Conservation (phyloP, 225 moss, liverwort and hornwort genomes). For the Antitrichia curtipendula region DNA sequence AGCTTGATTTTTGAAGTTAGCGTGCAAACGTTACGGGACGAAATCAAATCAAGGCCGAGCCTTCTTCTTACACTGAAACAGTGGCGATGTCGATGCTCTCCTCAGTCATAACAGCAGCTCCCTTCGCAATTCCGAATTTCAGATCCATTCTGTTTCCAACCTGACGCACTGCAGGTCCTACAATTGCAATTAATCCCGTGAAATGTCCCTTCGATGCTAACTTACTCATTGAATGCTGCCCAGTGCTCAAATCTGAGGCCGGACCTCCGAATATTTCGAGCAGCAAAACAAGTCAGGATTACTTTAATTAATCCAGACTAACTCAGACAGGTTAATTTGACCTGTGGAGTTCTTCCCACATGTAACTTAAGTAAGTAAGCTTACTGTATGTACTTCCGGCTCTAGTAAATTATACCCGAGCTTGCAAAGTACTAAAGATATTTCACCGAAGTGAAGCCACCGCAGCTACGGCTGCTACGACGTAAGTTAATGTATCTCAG, state of each 20-base stretch:
- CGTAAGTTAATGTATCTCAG: background rate
- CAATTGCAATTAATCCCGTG: background rate
- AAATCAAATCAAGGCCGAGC: too few relatives aligned
- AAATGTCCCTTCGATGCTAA: background rate
- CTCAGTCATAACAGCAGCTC: too few relatives aligned
- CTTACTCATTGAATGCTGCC: background rate
- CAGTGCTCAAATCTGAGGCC: background rate
- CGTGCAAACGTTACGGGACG: accelerated
- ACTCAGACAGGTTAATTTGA: background rate
- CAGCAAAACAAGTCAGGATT: background rate
- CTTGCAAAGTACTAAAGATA: background rate
- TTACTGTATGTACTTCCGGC: background rate
- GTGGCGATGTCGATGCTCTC: background rate
- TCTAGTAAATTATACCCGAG: background rate
- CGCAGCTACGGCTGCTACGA: too few relatives aligned
- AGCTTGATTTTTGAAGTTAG: background rate
- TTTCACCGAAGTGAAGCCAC: background rate
- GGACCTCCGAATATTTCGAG: background rate
- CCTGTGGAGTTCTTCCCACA: background rate
- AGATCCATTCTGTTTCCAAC: background rate
- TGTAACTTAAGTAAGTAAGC: background rate
- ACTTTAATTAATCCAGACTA: background rate
- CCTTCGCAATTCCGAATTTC: background rate
- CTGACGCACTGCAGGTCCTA: background rate
- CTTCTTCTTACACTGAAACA: background rate